A percentile compares a stretch with the other conserved stretches of the same genome.
phyloP scores from a whole-genome alignment of 2,329 filamentous ascomycete species.

The Xylaria multiplex region DNA sequence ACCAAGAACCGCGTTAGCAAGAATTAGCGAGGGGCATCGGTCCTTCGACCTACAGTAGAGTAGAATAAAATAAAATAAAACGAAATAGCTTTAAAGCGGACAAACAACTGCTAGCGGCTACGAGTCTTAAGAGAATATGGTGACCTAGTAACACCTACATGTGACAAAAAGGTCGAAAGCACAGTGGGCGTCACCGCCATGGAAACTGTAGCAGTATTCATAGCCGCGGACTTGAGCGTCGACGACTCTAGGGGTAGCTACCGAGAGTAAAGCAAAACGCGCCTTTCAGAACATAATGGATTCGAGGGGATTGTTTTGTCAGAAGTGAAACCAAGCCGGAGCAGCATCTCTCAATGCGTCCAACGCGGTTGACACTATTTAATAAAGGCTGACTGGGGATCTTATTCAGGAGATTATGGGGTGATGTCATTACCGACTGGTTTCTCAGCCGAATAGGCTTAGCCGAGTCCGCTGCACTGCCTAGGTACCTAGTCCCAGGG shows the following conservation, averaged over 20 bases:
- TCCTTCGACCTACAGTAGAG: background rate
- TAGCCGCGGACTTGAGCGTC: conserved; percentile 42
- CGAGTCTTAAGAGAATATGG: background rate
- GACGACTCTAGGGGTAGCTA: conserved; percentile 10
- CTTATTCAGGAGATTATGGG: conserved; percentile 19
- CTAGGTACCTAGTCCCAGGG: no score
- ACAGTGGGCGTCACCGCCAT: conserved; percentile 89
- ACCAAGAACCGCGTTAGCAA: conserved; percentile 37
- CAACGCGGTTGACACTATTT: conserved; percentile 14
- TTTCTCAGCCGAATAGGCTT: conserved; percentile 10
- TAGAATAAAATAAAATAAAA: background rate
- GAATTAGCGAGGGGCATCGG: background rate
- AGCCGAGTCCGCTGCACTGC: conserved; percentile 19
- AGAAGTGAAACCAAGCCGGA: conserved; percentile 18
- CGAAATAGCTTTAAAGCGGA: background rate
- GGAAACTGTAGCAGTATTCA: conserved; percentile 79
- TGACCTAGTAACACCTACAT: conserved; percentile 66
- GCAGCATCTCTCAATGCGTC: conserved; percentile 8
- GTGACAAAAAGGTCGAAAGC: conserved; percentile 84
- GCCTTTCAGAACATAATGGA: background rate
- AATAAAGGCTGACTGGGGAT: conserved; percentile 28
- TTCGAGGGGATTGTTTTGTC: background rate
- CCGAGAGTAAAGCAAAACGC: conserved; percentile 15
- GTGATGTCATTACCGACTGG: conserved; percentile 36
- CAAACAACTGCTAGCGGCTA: background rate